Base-by-base conservation (phyloP, 805 yeast species). In the Saturnispora gosingensis region DNA sequence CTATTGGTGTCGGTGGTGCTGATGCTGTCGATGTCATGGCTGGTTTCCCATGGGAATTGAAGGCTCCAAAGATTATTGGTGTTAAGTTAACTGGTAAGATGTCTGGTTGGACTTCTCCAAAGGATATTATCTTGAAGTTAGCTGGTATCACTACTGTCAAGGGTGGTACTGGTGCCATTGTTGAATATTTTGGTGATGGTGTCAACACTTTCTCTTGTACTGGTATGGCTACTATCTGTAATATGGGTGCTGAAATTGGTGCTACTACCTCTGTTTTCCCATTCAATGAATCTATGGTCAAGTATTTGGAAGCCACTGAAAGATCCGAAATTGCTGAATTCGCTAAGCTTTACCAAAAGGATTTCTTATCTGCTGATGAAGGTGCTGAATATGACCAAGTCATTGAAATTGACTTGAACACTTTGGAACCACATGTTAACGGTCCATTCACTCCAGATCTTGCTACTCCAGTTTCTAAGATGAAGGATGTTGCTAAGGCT, bases 1-100 rank as follows among this genome's bases (percentile, higher is more conserved):
- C 99, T 62, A 93, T 93, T 67, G 99, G 99, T 73, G 99, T 93
- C 40, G 99, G 99, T 72, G 99, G 99, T 76, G 99, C 99, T 51
- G 99, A 93, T 72, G 99, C 99, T 40, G 99, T 93, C 51, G 99
- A 93, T 70, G 99, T 93, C 48, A 74, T 93, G 65, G 89, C 98
- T 43, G 96, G 93, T 58, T 84, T 93, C 30, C 97, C 99, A 53
- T 93, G 99, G 99, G 99, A 93, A 74, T 80, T 93, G 69, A 90
- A 90, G 75, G 98, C 98, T 51, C 99, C 99, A 61, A 88, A 88
- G 72, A 74, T 89, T 43, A 74, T 93, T 58, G 99, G 99, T 71
- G 96, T 93, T 61, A 85, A 88, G 71, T 80, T 93, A 63, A 87
- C 93, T 42, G 99, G 99, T 57, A 64, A 77, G 64, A 76, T 93